Conservation (phyloP, 1,284 basidiomycete species). For the Neonothopanus nambi region DNA sequence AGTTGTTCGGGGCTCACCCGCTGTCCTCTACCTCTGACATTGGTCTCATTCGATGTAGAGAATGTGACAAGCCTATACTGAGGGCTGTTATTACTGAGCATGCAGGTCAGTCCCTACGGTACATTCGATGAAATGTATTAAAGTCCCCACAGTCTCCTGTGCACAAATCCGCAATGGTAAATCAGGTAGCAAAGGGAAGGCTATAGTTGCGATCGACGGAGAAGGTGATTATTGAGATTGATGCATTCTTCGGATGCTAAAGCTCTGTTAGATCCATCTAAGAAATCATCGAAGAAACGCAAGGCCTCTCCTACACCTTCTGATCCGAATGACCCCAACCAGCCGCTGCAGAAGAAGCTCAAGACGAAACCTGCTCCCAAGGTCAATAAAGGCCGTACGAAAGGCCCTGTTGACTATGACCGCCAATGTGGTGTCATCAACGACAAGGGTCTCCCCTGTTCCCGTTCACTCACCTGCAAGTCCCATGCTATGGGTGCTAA, state of each 20-base stretch:
- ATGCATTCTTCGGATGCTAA: background rate
- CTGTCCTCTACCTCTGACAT: constrained; percentile 63
- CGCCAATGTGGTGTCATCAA: constrained; percentile 98
- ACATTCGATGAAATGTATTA: background rate
- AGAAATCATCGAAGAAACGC: constrained; percentile 64
- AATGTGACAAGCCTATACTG: constrained; percentile 77
- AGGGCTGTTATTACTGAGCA: constrained; percentile 78
- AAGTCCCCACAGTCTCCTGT: constrained; percentile 53
- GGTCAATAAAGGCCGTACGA: constrained; percentile 72
- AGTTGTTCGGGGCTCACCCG: constrained; percentile 78
- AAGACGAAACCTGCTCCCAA: constrained; percentile 71
- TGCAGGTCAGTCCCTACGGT: constrained; percentile 52
- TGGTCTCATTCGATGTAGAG: constrained; percentile 74
- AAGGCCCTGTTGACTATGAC: constrained; percentile 89
- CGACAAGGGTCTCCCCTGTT: constrained; percentile 91
- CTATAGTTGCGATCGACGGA: constrained; percentile 14
- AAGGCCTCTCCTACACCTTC: constrained; percentile 55
- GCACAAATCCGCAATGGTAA: constrained; percentile 55
- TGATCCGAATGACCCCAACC: constrained; percentile 54
- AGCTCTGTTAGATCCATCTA: constrained; percentile 9
- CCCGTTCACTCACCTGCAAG: constrained; percentile 97
- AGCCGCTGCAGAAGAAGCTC: constrained; percentile 72
- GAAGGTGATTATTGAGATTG: constrained; percentile 21
- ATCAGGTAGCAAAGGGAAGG: constrained; percentile 55
- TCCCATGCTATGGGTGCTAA: constrained; percentile 98